phyloP scores from a whole-genome alignment of 176 grass and related monocot species.

The Eleusine indica region DNA sequence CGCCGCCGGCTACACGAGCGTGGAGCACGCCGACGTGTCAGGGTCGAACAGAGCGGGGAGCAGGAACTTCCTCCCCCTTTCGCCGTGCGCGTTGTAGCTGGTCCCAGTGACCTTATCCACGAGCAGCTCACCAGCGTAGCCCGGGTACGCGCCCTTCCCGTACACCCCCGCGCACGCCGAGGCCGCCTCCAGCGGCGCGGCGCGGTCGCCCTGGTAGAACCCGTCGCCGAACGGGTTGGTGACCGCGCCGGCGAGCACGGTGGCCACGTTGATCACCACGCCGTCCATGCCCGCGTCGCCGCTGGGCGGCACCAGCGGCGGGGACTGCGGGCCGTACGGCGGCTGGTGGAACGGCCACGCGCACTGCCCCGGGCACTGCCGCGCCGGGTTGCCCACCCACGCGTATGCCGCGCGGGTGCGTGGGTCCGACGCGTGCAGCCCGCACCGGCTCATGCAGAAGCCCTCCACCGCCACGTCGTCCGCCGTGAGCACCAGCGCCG shows the following conservation, averaged over 20 bases:
- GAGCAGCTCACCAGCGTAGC: constrained; percentile 42
- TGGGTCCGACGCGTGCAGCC: constrained; percentile 39
- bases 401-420: constrained; percentile 25
- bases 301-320: constrained; percentile 65
- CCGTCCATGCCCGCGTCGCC: constrained; percentile 74
- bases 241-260: constrained; percentile 47
- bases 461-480: constrained; percentile 63
- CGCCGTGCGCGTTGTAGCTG: constrained; percentile 59
- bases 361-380: constrained; percentile 74
- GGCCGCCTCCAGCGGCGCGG: constrained; percentile 51
- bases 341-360: constrained; percentile 94
- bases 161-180: constrained; percentile 60
- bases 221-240: constrained; percentile 64
- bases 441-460: constrained; percentile 58
- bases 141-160: constrained; percentile 55
- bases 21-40: constrained; percentile 25
- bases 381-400: constrained; percentile 70
- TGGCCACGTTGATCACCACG: constrained; percentile 61
- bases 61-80: constrained; percentile 53
- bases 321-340: constrained; percentile 52
- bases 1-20: constrained; percentile 39
- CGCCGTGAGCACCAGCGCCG: constrained; percentile 64
- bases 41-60: constrained; percentile 61
- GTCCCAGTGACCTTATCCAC: constrained; percentile 36
- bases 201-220: constrained; percentile 57